Conservation (phyloP, 257 asterid genomes). For the Fraxinus pennsylvanica region DNA sequence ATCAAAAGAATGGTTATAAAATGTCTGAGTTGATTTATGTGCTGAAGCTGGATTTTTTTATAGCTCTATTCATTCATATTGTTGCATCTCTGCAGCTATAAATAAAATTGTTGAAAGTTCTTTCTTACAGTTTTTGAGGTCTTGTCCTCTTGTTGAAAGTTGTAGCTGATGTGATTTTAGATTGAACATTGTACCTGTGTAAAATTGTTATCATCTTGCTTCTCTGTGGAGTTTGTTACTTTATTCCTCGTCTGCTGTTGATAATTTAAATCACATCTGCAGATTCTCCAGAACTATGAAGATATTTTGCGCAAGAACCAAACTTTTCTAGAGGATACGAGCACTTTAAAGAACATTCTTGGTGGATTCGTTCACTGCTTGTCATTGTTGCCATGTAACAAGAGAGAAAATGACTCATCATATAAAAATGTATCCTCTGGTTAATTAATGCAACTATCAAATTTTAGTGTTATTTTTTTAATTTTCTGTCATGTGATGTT, state of each 20-base stretch:
- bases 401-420: conserved; percentile 45
- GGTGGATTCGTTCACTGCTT: conserved; percentile 79
- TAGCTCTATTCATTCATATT: conserved; percentile 10
- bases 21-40: background rate
- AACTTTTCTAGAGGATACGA: conserved; percentile 66
- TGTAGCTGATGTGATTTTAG: conserved; percentile 6
- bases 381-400: conserved; percentile 60
- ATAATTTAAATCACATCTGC: conserved; percentile 25
- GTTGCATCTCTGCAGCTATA: background rate
- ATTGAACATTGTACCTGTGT: conserved; percentile 1
- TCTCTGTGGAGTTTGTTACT: conserved; percentile 10
- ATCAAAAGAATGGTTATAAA: conserved; percentile 5
- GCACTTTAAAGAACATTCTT: conserved; percentile 64
- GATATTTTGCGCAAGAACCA: conserved; percentile 69
- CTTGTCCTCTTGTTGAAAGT: background rate
- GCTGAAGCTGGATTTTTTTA: background rate
- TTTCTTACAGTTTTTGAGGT: background rate
- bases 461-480: background rate
- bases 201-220: conserved; percentile 1
- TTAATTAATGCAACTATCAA: background rate
- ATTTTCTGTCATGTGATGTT: background rate
- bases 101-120: conserved; percentile 11
- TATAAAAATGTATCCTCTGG: conserved; percentile 46
- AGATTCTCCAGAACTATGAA: conserved; percentile 76
- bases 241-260: conserved; percentile 5